Evolutionary conservation across 805 yeast genomes (phyloP), one percentile per base, ranked within the genome.

Genomic region (Lipomyces yamanashiensis): DNA sequence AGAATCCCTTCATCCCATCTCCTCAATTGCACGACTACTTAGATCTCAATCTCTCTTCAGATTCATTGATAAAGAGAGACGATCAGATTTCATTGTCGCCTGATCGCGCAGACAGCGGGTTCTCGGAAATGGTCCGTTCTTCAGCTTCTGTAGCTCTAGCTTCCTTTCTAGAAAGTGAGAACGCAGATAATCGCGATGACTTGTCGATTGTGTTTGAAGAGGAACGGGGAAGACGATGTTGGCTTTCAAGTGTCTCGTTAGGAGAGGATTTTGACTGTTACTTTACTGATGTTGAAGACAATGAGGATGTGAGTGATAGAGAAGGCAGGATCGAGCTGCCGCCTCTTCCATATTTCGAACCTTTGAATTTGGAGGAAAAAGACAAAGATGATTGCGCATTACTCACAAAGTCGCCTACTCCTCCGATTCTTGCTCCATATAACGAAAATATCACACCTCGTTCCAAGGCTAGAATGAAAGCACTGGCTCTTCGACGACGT

Each of bases 371-470:
- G 34, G 34, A 45, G n/a, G 15, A 9, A 13, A 43, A 13, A n/a
- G 1, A 7, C 23, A 43, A 17, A n/a, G 10, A 17, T 23, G 21
- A 8, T 45, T 28, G 28, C 5, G 28, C 28, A 34, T 50, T 8
- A 34, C 3, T 37, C 21, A 37, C 53, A 36, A 40, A 23, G 8
- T 41, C 21, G 23, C 45, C 48, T 6, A 53, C 48, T 8, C 49
- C 57, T 5, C 48, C 57, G 15, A 53, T 53, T 4, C 15, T 23
- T 15, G 7, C 17, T 17, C 17, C 12, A 13, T 19, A 53, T 23
- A 36, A 40, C 13, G 48, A 40, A 8, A 53, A 53, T n/a, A 53
- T 53, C 37, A 53, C 57, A 21, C 57, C 57, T 13, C 21, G 57
- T 12, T 23, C 57, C 15, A 39, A n/a, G 12, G 7, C 57, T 12